Conservation (phyloP, 139 green algal species). For the Trebouxia sp. region DNA sequence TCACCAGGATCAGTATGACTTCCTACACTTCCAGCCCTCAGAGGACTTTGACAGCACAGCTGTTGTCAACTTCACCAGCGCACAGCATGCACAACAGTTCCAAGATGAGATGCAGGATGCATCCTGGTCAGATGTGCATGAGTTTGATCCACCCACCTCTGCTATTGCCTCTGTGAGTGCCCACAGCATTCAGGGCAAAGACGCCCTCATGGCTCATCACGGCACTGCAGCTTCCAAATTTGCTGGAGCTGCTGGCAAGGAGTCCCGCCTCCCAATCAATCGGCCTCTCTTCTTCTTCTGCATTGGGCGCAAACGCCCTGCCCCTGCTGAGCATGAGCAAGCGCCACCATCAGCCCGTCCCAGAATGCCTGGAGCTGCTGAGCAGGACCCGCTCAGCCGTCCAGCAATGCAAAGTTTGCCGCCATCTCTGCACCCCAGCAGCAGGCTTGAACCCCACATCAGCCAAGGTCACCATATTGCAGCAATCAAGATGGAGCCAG, state of each 20-base stretch:
- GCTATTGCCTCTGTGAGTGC: neutral
- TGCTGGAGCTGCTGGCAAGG: neutral
- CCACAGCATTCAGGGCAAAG: slow-evolving; percentile 4
- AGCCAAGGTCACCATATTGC: neutral
- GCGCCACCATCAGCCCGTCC: neutral
- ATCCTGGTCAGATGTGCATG: neutral
- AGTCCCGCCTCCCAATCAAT: neutral
- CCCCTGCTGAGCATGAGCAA: neutral
- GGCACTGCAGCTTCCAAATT: neutral
- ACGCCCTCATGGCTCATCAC: neutral
- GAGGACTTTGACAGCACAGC: slow-evolving; percentile 25
- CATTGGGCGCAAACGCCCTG: neutral
- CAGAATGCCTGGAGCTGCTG: neutral
- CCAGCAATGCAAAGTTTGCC: slow-evolving; percentile 7
- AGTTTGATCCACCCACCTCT: slow-evolving; percentile 3
- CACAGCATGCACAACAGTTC: neutral
- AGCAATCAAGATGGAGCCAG: slow-evolving; percentile 6
- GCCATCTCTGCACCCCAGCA: neutral
- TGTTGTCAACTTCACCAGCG: neutral
- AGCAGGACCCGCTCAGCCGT: neutral
- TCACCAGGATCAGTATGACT: slow-evolving; percentile 4
- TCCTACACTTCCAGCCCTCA: slow-evolving; percentile 1
- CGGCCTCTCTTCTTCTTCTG: slow-evolving; percentile 15
- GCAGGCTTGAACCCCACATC: neutral
- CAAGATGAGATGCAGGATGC: slow-evolving; percentile 8